Percentiles rank a stretch among this genome's conserved stretches.
Conservation (phyloP, 768 basidiomycete species). For the Boletus eberwhitei region DNA sequence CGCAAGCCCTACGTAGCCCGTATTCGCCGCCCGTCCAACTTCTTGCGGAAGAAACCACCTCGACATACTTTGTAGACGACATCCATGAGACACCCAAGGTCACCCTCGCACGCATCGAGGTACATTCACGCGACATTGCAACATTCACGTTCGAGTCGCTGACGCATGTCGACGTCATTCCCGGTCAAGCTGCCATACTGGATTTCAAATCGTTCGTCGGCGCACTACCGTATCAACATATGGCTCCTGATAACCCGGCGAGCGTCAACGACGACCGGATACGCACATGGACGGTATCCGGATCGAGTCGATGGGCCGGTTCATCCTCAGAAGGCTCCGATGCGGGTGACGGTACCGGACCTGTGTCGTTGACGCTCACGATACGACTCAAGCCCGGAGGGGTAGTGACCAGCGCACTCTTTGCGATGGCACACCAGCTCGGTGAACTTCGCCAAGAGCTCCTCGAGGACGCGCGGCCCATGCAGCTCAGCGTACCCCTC, state of each 20-base stretch:
- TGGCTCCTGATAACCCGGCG: slow-evolving; percentile 46
- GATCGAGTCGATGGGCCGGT: slow-evolving; percentile 18
- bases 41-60: slow-evolving; percentile 46
- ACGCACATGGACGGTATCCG: slow-evolving; percentile 63
- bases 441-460: slow-evolving; percentile 38
- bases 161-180: slow-evolving; percentile 31
- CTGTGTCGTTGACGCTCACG: slow-evolving; percentile 41
- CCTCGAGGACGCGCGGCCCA: slow-evolving; percentile 37
- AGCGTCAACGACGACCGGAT: slow-evolving; percentile 63
- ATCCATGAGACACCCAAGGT: slow-evolving; percentile 18
- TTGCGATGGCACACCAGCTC: slow-evolving; percentile 45
- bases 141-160: slow-evolving; percentile 51
- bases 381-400: slow-evolving; percentile 58
- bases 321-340: not conserved
- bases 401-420: slow-evolving; percentile 51
- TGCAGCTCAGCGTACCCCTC: slow-evolving; percentile 42
- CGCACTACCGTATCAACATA: slow-evolving; percentile 47
- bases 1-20: slow-evolving; percentile 37
- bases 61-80: slow-evolving; percentile 28
- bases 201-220: slow-evolving; percentile 54
- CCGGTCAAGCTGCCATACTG: slow-evolving; percentile 55
- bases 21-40: slow-evolving; percentile 60
- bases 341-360: not conserved
- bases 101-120: slow-evolving; percentile 35
- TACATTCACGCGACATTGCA: slow-evolving; percentile 48